phyloP scores from a whole-genome alignment of 140 eudicot species.

The Senecio squalidus region DNA sequence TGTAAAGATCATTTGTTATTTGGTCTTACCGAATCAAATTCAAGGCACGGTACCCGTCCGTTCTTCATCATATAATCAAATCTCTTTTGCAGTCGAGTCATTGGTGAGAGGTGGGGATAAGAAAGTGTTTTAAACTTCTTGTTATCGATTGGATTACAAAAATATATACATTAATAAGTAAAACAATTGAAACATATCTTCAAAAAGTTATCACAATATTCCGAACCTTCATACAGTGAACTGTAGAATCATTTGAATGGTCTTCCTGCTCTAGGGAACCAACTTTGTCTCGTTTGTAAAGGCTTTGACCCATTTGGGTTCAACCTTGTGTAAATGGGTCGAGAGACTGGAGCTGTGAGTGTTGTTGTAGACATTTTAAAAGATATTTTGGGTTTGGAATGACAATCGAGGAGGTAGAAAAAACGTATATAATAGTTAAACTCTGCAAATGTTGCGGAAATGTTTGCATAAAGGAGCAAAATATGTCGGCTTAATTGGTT shows the following conservation, averaged over 20 bases:
- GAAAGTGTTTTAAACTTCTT: constrained; percentile 85
- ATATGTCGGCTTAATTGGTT: constrained; percentile 14
- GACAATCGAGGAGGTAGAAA: neutral
- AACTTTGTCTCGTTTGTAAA: constrained; percentile 30
- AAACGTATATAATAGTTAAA: constrained; percentile 13
- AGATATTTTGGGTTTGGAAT: neutral
- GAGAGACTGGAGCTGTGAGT: constrained; percentile 27
- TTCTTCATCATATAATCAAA: constrained; percentile 64
- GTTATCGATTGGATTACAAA: constrained; percentile 60
- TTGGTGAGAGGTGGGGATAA: constrained; percentile 67
- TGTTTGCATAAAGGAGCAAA: constrained; percentile 32
- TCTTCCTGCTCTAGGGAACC: constrained; percentile 37
- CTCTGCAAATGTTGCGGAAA: neutral
- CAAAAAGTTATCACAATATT: constrained; percentile 1
- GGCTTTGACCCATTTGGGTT: constrained; percentile 32
- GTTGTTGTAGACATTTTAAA: constrained; percentile 38
- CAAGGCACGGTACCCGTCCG: constrained; percentile 78
- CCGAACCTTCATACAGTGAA: constrained; percentile 66
- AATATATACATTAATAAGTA: constrained; percentile 26
- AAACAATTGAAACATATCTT: neutral
- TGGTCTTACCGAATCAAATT: constrained; percentile 45
- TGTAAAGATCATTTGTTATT: neutral
- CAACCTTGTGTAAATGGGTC: constrained; percentile 30
- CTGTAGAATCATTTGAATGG: constrained; percentile 51
- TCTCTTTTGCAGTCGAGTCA: constrained; percentile 56